Percentiles rank a stretch among this genome's conserved stretches.
Conservation (phyloP, 2,329 filamentous ascomycete species). For the Cucurbitaria berberidis region DNA sequence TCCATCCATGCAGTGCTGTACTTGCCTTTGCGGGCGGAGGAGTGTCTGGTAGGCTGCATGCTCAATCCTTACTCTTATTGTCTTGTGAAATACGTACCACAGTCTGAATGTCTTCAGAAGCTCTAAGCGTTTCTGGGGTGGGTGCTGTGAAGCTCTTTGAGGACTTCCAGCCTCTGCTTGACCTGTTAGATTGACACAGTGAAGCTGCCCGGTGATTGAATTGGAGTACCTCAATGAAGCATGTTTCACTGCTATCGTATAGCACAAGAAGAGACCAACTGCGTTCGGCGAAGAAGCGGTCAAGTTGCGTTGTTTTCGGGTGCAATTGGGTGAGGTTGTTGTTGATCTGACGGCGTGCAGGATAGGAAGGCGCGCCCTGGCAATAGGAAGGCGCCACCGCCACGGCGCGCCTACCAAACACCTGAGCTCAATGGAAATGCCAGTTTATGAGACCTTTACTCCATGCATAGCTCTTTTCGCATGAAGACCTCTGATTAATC, state of each 20-base stretch:
- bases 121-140: not conserved
- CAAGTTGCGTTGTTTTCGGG: not conserved
- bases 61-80: not conserved
- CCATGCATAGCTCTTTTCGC: too few species aligned
- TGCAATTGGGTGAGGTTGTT: not conserved
- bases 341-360: not conserved
- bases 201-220: not conserved
- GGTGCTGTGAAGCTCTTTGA: not conserved
- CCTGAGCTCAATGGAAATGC: too few species aligned
- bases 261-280: not conserved
- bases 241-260: not conserved
- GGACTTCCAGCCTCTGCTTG: not conserved
- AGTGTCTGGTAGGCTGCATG: not conserved
- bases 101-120: not conserved
- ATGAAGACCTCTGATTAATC: too few species aligned
- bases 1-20: slow-evolving; percentile 1
- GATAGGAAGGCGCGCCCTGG: slow-evolving; percentile 2
- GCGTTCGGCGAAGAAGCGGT: not conserved
- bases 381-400: too few species aligned
- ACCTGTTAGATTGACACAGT: not conserved
- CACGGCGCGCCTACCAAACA: not conserved
- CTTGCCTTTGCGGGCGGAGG: not conserved
- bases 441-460: too few species aligned
- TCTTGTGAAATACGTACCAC: not conserved
- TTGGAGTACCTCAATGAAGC: not conserved